Percentiles rank a stretch among this genome's conserved stretches.
Evolutionary conservation across 192 early-diverging fungal species (phyloP).

Genomic region (Chytriomyces confervae): DNA sequence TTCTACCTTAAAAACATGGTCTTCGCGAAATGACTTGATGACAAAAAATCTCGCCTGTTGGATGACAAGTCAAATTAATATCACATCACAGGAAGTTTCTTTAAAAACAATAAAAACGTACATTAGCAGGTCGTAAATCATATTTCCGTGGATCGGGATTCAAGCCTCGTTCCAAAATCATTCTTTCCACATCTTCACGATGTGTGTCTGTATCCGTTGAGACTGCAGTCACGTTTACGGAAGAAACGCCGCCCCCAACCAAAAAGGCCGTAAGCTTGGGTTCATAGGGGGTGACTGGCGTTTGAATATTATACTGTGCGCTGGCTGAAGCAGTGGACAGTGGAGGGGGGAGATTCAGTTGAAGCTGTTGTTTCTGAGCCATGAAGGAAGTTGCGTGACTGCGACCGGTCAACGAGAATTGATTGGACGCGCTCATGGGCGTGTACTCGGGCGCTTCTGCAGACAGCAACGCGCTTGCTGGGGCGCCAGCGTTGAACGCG

Average conservation of each 20-base stretch:
- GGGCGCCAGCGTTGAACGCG: background rate
- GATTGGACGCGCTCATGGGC: background rate
- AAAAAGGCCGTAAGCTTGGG: background rate
- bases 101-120: constrained; percentile 1
- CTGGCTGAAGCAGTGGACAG: background rate
- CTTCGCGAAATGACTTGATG: constrained; percentile 62
- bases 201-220: background rate
- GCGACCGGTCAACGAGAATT: background rate
- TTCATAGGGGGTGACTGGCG: background rate
- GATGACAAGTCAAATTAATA: background rate
- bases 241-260: background rate
- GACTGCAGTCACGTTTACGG: constrained; percentile 2
- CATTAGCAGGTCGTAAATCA: constrained; percentile 27
- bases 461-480: background rate
- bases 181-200: constrained; percentile 11
- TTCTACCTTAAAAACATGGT: constrained; percentile 47
- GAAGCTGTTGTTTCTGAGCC: background rate
- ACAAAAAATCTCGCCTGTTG: constrained; percentile 61
- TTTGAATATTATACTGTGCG: background rate
- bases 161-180: constrained; percentile 24
- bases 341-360: background rate
- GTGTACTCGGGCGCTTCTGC: background rate
- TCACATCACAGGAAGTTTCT: background rate
- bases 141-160: constrained; percentile 27
- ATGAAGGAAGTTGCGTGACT: background rate